Evolutionary conservation across 345 rosid genomes (phyloP).

Genomic region (Pistacia integerrima): DNA sequence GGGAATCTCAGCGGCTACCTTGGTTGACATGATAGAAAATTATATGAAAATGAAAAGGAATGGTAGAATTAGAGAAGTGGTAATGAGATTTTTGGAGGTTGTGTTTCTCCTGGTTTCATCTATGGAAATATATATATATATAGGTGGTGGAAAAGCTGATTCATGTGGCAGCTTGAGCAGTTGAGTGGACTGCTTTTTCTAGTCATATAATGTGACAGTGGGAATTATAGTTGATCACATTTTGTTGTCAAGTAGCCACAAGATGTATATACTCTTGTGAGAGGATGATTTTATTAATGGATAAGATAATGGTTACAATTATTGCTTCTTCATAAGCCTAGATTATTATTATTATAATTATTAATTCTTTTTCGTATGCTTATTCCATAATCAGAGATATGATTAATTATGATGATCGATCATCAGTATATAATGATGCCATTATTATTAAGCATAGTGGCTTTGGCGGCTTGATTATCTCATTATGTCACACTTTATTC

Average conservation of each 20-base stretch:
- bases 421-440: neutral
- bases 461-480: conserved; percentile 8
- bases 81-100: neutral
- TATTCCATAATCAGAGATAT: conserved; percentile 5
- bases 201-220: conserved; percentile 1
- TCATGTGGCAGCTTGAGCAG: neutral
- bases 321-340: conserved; percentile 15
- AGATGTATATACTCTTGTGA: conserved; percentile 1
- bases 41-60: neutral
- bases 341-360: neutral
- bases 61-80: no score
- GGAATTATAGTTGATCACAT: conserved; percentile 3
- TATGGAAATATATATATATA: neutral
- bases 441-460: neutral
- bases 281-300: conserved; percentile 7
- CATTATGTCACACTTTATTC: neutral
- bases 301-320: conserved; percentile 22
- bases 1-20: conserved; percentile 35
- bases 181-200: conserved; percentile 11
- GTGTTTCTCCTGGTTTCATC: neutral
- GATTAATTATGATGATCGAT: neutral
- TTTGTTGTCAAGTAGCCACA: neutral
- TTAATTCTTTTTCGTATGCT: neutral
- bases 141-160: conserved; percentile 1
- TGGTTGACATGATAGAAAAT: conserved; percentile 30